Base-by-base conservation (phyloP, 495 filamentous ascomycete genomes). In the Lasiosphaeria hispida region DNA sequence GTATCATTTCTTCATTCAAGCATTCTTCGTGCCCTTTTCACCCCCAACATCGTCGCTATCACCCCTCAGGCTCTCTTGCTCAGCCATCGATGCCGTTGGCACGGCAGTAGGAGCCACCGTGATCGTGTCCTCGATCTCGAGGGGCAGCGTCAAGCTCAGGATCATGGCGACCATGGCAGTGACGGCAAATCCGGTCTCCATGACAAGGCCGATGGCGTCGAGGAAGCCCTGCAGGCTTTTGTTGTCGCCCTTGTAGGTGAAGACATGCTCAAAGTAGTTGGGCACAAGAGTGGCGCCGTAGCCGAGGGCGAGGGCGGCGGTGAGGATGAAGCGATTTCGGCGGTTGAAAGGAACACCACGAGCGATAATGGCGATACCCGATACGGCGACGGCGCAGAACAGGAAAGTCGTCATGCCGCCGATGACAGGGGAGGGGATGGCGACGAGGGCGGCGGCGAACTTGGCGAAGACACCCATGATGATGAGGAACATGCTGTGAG, bases 381-480 rank as follows among this genome's bases (percentile, higher is more conserved):
- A 94, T 13, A 95, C 84, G 14, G 89, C 88, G 23, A 97, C 92
- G 8, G 89, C 80, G 58, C 80, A 81, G 76, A 96, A 96, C 13
- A 97, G 79, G 73, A 96, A 96, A 1, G 90, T 92, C 0, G 92
- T 96, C 90, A 97, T 95, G 34, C 92, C 92, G 50, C 92, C 92
- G 4, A 96, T 77, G 0, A 96, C 91, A 1, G 92, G 62, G 30
- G 80, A 74, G 0, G 92, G 92, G 61, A 96, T 96, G 40, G 91
- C 77, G 9, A 93, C 88, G 1, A 96, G 82, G 0, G 89, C 81
- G 1, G 92, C 91, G n/a, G 92, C 90, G 69, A 96, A 95, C 62
- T 96, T 96, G 55, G 90, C 85, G 72, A 96, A 95, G 60, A 96
- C 77, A 41, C 92, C 92, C 87, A 92, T 91, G 68, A 96, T 68